phyloP scores from a whole-genome alignment of 2,329 filamentous ascomycete genomes.

The Dryadomyces quercivorus region DNA sequence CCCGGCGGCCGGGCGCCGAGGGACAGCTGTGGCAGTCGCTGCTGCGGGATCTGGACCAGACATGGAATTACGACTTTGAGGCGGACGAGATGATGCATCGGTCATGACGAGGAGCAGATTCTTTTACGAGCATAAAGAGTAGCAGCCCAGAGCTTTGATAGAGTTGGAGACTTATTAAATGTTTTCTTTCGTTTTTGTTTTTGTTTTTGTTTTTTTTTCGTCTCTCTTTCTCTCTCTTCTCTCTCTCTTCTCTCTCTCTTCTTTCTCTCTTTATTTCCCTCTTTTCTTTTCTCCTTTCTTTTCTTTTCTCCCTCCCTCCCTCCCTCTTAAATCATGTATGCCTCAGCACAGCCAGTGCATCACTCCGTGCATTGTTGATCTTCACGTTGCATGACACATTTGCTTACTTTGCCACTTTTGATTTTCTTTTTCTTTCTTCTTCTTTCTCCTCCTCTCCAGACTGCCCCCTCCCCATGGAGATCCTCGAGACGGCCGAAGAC shows the following conservation, averaged over 20 bases:
- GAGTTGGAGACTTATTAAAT: too few species aligned
- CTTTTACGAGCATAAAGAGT: neutral
- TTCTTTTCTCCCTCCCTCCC: too few species aligned
- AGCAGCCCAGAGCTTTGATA: too few species aligned
- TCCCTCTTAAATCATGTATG: neutral
- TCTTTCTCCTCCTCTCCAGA: too few species aligned
- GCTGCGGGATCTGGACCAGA: constrained; percentile 12
- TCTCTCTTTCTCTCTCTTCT: neutral
- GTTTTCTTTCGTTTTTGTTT: too few species aligned
- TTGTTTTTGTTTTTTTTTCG: neutral
- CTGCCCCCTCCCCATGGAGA: too few species aligned
- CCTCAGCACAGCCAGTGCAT: neutral
- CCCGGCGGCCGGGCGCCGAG: constrained; percentile 8
- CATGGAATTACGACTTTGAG: constrained; percentile 12
- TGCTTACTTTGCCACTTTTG: too few species aligned
- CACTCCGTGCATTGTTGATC: neutral
- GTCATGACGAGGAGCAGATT: neutral
- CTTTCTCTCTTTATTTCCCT: neutral
- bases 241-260: neutral
- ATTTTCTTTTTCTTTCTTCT: too few species aligned
- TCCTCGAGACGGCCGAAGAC: too few species aligned
- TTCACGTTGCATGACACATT: too few species aligned
- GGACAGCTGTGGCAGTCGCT: constrained; percentile 11
- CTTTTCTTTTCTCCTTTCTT: neutral
- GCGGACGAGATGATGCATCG: neutral